These are phyloP conservation scores for Abelmoschus esculentus DNA, from an alignment of 345 rosid genomes.

Conservation along the genomic window DNA sequence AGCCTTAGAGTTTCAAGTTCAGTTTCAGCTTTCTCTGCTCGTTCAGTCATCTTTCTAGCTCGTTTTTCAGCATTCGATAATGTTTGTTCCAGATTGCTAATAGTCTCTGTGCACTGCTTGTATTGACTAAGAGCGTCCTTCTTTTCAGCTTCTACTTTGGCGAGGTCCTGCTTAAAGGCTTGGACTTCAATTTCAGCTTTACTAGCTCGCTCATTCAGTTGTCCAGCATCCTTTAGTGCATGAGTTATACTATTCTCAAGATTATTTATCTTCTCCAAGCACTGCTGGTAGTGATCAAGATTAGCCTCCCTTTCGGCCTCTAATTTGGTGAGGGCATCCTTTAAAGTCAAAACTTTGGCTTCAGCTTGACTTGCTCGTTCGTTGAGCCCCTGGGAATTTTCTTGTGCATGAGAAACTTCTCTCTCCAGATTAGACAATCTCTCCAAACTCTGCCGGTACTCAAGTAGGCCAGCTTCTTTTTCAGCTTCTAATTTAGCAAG, in stretches of 20 bases:
- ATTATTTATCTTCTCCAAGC: conserved; percentile 56
- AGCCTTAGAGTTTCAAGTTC: conserved; percentile 66
- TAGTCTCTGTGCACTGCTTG: conserved; percentile 48
- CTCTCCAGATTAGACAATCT: conserved; percentile 61
- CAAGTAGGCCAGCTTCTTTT: conserved; percentile 66
- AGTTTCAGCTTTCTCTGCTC: conserved; percentile 57
- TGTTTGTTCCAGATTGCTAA: conserved; percentile 51
- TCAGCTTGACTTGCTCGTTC: conserved; percentile 75
- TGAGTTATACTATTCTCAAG: conserved; percentile 45
- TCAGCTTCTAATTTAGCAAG: conserved; percentile 84
- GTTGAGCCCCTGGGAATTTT: conserved; percentile 45
- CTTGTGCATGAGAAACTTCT: conserved; percentile 63
- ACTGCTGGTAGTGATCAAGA: conserved; percentile 62
- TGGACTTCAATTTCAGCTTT: conserved; percentile 55
- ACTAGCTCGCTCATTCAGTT: conserved; percentile 51
- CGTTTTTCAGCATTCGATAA: conserved; percentile 55
- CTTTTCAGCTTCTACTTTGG: conserved; percentile 56
- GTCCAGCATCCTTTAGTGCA: conserved; percentile 52
- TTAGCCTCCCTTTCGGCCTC: conserved; percentile 57
- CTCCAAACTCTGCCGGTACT: conserved; percentile 70
- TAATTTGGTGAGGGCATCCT: conserved; percentile 49
- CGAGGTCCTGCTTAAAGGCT: conserved; percentile 49
- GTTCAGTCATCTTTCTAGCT: conserved; percentile 37
- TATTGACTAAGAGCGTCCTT: conserved; percentile 50
- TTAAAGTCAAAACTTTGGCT: conserved; percentile 59